Conservation (phyloP, 352 stramenopile genomes). For the Globisporangium alternatum region DNA sequence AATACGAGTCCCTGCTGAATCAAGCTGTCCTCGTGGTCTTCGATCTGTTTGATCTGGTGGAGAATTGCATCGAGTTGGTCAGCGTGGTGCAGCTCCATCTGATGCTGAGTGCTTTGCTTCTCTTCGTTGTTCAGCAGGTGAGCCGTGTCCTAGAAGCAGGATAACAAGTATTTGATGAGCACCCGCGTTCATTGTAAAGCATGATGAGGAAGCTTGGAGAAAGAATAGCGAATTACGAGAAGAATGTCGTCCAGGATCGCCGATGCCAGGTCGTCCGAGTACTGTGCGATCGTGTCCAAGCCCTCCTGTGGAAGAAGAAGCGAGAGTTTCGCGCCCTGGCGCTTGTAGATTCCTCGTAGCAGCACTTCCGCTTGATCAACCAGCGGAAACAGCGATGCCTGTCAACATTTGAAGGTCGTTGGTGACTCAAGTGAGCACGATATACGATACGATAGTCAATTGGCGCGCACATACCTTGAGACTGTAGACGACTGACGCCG, state of each 20-base stretch:
- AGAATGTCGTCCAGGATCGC: constrained; percentile 64
- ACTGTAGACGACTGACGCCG: constrained; percentile 45
- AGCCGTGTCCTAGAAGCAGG: constrained; percentile 41
- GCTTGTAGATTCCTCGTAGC: constrained; percentile 38
- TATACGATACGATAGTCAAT: neutral
- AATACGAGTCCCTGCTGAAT: constrained; percentile 35
- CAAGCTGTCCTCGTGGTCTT: constrained; percentile 38
- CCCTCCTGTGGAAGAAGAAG: constrained; percentile 34
- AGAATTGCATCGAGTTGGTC: constrained; percentile 52
- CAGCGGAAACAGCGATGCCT: constrained; percentile 51
- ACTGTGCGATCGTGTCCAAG: constrained; percentile 35
- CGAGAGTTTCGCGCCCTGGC: constrained; percentile 36
- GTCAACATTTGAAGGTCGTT: neutral
- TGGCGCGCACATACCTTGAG: constrained; percentile 31
- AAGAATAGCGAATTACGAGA: constrained; percentile 28
- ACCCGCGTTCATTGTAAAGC: neutral
- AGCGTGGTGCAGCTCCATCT: constrained; percentile 25
- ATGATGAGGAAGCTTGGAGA: neutral
- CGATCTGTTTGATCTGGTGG: constrained; percentile 40
- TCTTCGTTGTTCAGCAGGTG: constrained; percentile 61
- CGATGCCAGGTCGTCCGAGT: constrained; percentile 51
- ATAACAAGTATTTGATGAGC: neutral
- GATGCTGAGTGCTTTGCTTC: constrained; percentile 22
- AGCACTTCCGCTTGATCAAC: constrained; percentile 50
- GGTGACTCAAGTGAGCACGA: neutral